Base-by-base conservation (phyloP, 352 stramenopile species). In the Phytophthora cryptogea region DNA sequence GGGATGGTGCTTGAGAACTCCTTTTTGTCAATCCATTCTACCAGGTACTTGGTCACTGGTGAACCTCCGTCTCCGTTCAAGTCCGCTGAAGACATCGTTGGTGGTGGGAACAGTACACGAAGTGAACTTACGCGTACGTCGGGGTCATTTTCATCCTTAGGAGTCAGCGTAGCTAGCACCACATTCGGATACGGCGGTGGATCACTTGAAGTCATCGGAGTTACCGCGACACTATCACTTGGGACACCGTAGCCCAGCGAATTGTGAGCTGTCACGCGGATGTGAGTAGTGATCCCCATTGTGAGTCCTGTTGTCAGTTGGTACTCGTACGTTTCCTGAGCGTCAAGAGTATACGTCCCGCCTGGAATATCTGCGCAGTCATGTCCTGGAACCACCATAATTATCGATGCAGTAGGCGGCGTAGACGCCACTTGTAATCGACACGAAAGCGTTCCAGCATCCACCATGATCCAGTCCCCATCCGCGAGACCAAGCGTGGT, bases 241-340 rank as follows among this genome's bases (percentile, higher is more conserved):
- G 70, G 55, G 0, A 59, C 44, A 2, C 94, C 94, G 56, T 94
- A 98, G 2, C 96, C 96, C 10, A 97, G 78, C 16, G 86, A 93
- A 66, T 98, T 98, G 61, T 97, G 89, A 4, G 87, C 83, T 11
- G 85, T 88, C 7, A 98, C 88, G 4, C 95, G 88, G 5, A 99
- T 72, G 59, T 97, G 90, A 43, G 97, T 94, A 8, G 62, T 59
- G 30, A 78, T 77, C 2, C 96, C 96, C 90, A 97, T 97, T 1
- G 57, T 63, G 0, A 99, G 74, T 0, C 72, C 80, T 10, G 78
- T 54, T 3, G 44, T 86, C 36, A 99, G 79, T 16, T 86, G 79
- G 55, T 93, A 97, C 28, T 65, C 66, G 46, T 88, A 81, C 42
- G 67, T 66, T 57, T 88, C 66, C 11, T 75, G 87, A 23, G 77